Conservation (phyloP, 192 early-diverging fungal genomes). For the Paraglomus occultum region DNA sequence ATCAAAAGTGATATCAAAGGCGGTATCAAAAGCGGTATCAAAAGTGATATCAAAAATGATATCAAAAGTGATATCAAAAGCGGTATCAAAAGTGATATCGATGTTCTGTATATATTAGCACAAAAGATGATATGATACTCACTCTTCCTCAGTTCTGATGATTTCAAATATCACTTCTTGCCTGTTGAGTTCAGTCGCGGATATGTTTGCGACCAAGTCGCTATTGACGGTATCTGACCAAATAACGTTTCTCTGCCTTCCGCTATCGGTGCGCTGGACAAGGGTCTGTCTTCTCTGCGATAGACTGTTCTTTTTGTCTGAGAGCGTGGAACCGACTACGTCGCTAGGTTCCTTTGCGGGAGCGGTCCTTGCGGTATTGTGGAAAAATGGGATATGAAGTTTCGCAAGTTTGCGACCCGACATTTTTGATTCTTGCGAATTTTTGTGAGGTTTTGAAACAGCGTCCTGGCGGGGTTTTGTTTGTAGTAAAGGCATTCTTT, state of each 20-base stretch:
- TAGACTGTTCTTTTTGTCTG: neutral
- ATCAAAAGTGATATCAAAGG: neutral
- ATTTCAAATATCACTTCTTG: slow-evolving; percentile 86
- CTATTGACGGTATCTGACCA: slow-evolving; percentile 28
- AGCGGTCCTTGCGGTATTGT: slow-evolving; percentile 27
- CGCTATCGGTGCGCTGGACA: slow-evolving; percentile 21
- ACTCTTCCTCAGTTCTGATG: slow-evolving; percentile 61
- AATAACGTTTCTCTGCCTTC: slow-evolving; percentile 20
- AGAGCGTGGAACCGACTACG: neutral
- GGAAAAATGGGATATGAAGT: slow-evolving; percentile 23
- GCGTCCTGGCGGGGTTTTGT: too few species aligned
- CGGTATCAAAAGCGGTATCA: neutral
- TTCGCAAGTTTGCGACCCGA: neutral
- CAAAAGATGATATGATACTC: neutral
- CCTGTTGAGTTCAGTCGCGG: slow-evolving; percentile 62
- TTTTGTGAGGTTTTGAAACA: too few species aligned
- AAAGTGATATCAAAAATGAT: neutral
- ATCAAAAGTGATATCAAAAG: neutral
- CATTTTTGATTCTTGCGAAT: neutral
- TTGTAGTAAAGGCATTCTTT: too few species aligned
- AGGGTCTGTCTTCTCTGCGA: neutral
- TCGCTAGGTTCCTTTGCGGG: slow-evolving; percentile 10
- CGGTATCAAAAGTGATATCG: neutral
- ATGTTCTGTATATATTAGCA: too few species aligned
- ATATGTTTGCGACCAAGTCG: slow-evolving; percentile 33